Evolutionary conservation across 1,139 yeast genomes (phyloP).

Genomic region (Pichia sp.): DNA sequence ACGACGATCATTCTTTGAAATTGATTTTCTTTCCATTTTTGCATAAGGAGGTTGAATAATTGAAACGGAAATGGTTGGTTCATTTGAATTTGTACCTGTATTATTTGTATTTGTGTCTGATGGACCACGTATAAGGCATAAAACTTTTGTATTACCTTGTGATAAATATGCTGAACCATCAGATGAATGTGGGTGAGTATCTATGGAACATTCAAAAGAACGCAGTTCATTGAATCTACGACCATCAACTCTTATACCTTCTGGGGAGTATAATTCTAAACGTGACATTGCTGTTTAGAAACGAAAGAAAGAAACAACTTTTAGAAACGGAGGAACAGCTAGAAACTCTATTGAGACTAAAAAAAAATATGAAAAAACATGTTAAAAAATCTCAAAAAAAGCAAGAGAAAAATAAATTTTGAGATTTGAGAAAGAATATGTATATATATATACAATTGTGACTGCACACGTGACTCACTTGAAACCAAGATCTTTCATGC

Average conservation of each 20-base stretch:
- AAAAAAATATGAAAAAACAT: neutral
- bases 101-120: constrained; percentile 55
- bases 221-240: constrained; percentile 93
- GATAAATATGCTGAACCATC: constrained; percentile 93
- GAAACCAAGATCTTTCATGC: neutral
- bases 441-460: too few species aligned
- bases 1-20: constrained; percentile 53
- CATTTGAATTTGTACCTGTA: constrained; percentile 35
- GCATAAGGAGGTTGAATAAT: constrained; percentile 77
- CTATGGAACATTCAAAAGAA: constrained; percentile 68
- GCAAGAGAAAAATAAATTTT: neutral
- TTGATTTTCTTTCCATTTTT: constrained; percentile 56
- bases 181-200: constrained; percentile 80
- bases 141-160: constrained; percentile 86
- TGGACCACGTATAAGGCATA: constrained; percentile 86
- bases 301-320: neutral
- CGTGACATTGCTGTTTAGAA: constrained; percentile 27
- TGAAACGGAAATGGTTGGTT: constrained; percentile 45
- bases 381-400: neutral
- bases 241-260: constrained; percentile 88
- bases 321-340: neutral
- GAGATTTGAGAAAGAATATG: too few species aligned
- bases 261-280: constrained; percentile 85
- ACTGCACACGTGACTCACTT: neutral
- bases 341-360: too few species aligned